These are phyloP conservation scores for Polyporus tsugae DNA, from an alignment of 1,284 basidiomycete genomes.

Conservation along the genomic window DNA sequence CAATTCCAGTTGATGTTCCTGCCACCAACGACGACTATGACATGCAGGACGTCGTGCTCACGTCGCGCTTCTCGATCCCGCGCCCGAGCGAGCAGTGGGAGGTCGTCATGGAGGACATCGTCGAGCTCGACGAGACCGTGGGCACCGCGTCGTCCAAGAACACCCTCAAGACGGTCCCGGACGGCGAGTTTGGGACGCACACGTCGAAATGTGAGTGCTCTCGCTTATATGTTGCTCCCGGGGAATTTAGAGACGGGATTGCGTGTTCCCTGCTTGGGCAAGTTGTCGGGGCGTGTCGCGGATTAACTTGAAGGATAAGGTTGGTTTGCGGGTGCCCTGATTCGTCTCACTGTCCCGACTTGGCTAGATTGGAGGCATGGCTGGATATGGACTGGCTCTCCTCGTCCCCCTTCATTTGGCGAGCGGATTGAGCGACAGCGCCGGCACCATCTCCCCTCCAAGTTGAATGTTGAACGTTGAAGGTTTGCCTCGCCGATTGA, in stretches of 20 bases:
- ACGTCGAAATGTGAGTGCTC: slow-evolving; percentile 65
- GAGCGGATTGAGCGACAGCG: background rate
- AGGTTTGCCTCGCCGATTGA: background rate
- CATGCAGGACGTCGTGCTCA: slow-evolving; percentile 28
- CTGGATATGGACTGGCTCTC: background rate
- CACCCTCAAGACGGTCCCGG: slow-evolving; percentile 44
- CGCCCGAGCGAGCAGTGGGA: slow-evolving; percentile 81
- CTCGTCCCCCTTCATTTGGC: too few species aligned
- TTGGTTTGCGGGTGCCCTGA: background rate
- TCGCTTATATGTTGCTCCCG: background rate
- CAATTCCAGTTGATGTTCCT: background rate
- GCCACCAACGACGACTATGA: slow-evolving; percentile 23
- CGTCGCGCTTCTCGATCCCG: slow-evolving; percentile 42
- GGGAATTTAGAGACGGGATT: background rate
- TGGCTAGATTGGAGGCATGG: background rate
- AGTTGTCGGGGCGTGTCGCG: background rate
- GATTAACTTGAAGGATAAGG: background rate
- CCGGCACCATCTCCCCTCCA: background rate
- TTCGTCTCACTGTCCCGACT: background rate
- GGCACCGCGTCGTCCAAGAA: slow-evolving; percentile 58
- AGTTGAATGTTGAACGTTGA: background rate
- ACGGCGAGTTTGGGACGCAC: slow-evolving; percentile 73
- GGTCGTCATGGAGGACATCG: slow-evolving; percentile 77
- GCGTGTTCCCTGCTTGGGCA: background rate
- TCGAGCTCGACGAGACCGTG: slow-evolving; percentile 63